Conservation (phyloP, 2,329 filamentous ascomycete species). For the Fusarium chuoi region DNA sequence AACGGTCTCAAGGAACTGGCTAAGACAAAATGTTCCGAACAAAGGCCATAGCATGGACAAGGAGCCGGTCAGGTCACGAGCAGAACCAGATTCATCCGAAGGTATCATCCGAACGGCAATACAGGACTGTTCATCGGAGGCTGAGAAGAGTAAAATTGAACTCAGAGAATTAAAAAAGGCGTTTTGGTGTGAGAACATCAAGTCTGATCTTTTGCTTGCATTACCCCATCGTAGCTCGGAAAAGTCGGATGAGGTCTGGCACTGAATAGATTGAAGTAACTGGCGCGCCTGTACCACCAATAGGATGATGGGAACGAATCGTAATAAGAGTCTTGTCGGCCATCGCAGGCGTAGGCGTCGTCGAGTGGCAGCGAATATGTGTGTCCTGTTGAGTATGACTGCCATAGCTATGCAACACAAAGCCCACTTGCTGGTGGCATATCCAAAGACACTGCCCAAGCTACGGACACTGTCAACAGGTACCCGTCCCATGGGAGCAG, state of each 20-base stretch:
- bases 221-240: slow-evolving; percentile 76
- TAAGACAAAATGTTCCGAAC: slow-evolving; percentile 75
- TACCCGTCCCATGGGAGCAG: slow-evolving; percentile 55
- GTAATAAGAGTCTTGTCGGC: slow-evolving; percentile 75
- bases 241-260: slow-evolving; percentile 85
- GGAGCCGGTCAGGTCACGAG: slow-evolving; percentile 75
- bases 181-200: slow-evolving; percentile 77
- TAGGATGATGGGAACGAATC: slow-evolving; percentile 75
- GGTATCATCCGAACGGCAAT: slow-evolving; percentile 77
- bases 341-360: slow-evolving; percentile 81
- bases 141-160: slow-evolving; percentile 76
- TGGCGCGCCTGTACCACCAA: slow-evolving; percentile 74
- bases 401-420: slow-evolving; percentile 87
- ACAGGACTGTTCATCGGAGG: slow-evolving; percentile 80
- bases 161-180: slow-evolving; percentile 77
- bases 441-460: slow-evolving; percentile 87
- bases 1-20: slow-evolving; percentile 89
- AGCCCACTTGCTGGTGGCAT: slow-evolving; percentile 92
- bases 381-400: slow-evolving; percentile 87
- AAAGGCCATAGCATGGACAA: slow-evolving; percentile 80
- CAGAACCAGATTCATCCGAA: slow-evolving; percentile 58
- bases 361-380: slow-evolving; percentile 91
- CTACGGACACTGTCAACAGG: slow-evolving; percentile 72
- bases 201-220: slow-evolving; percentile 69
- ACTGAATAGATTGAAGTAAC: slow-evolving; percentile 87